Percentiles rank a stretch among this genome's conserved stretches.
Evolutionary conservation across 1,284 basidiomycete genomes (phyloP).

Genomic region (Cryptococcus wingfieldii): DNA sequence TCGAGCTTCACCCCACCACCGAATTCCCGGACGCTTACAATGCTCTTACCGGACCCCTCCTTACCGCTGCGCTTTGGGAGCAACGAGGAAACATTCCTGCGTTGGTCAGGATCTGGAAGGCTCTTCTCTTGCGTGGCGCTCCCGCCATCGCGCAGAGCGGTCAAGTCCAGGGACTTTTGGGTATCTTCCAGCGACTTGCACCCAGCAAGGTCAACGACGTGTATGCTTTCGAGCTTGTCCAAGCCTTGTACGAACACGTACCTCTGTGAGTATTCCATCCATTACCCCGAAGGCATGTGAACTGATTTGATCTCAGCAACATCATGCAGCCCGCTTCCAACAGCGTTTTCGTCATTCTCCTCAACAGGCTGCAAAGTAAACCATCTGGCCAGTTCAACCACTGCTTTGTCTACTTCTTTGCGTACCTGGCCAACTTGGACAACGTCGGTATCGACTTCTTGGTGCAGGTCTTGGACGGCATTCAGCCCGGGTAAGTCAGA

Average conservation of each 20-base stretch:
- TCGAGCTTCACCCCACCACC: slow-evolving; percentile 67
- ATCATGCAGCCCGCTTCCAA: slow-evolving; percentile 71
- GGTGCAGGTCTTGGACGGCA: slow-evolving; percentile 69
- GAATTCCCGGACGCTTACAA: slow-evolving; percentile 73
- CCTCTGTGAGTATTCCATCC: slow-evolving; percentile 59
- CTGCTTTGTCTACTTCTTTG: slow-evolving; percentile 73
- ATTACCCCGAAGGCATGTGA: neutral
- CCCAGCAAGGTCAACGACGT: slow-evolving; percentile 83
- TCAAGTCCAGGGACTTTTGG: slow-evolving; percentile 75
- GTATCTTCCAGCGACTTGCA: slow-evolving; percentile 87
- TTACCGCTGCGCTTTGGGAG: slow-evolving; percentile 85
- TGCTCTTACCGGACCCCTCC: slow-evolving; percentile 71
- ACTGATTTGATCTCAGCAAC: slow-evolving; percentile 50
- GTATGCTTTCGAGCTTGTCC: slow-evolving; percentile 86
- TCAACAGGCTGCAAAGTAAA: slow-evolving; percentile 79
- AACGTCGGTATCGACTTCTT: slow-evolving; percentile 75
- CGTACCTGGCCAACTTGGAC: slow-evolving; percentile 69
- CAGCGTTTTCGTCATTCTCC: slow-evolving; percentile 71
- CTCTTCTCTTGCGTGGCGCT: slow-evolving; percentile 73
- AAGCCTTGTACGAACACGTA: slow-evolving; percentile 68
- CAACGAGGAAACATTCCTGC: slow-evolving; percentile 95
- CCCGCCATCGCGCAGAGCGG: slow-evolving; percentile 64
- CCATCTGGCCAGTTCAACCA: slow-evolving; percentile 89
- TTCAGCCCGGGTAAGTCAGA: slow-evolving; percentile 71
- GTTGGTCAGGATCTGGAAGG: slow-evolving; percentile 80